These are phyloP conservation scores for Telopea speciosissima DNA, from an alignment of 177 flowering plant genomes.

Conservation along the genomic window DNA sequence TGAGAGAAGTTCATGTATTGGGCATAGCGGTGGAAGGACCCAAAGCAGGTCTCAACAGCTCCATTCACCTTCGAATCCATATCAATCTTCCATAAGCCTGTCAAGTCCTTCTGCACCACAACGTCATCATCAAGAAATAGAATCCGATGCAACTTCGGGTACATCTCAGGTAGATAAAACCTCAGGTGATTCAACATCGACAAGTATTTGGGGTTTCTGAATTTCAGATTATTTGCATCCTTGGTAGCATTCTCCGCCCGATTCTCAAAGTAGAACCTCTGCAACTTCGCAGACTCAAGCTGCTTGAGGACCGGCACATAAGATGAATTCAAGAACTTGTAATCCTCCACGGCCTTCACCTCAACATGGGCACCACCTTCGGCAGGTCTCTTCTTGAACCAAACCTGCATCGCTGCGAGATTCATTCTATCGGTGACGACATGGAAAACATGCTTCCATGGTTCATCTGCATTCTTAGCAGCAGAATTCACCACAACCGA, in stretches of 20 bases:
- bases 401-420: constrained; percentile 70
- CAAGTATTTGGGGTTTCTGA: constrained; percentile 41
- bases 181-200: constrained; percentile 58
- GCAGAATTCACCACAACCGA: constrained; percentile 78
- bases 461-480: constrained; percentile 64
- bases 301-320: constrained; percentile 57
- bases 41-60: constrained; percentile 78
- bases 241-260: constrained; percentile 38
- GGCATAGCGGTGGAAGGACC: constrained; percentile 59
- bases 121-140: constrained; percentile 76
- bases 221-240: constrained; percentile 37
- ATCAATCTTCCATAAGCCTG: constrained; percentile 64
- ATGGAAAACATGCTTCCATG: constrained; percentile 77
- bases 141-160: constrained; percentile 56
- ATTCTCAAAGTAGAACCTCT: constrained; percentile 34
- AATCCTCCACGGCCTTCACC: constrained; percentile 64
- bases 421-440: constrained; percentile 68
- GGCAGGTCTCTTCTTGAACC: constrained; percentile 69
- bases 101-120: constrained; percentile 76
- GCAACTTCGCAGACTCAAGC: constrained; percentile 35
- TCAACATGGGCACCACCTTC: constrained; percentile 62
- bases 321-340: constrained; percentile 44
- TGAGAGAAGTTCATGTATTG: constrained; percentile 73
- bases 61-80: constrained; percentile 79
- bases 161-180: constrained; percentile 74